A percentile compares a stretch with the other conserved stretches of the same genome.
phyloP scores from a whole-genome alignment of 257 asterid species.

The Solanum ossicruentum region DNA sequence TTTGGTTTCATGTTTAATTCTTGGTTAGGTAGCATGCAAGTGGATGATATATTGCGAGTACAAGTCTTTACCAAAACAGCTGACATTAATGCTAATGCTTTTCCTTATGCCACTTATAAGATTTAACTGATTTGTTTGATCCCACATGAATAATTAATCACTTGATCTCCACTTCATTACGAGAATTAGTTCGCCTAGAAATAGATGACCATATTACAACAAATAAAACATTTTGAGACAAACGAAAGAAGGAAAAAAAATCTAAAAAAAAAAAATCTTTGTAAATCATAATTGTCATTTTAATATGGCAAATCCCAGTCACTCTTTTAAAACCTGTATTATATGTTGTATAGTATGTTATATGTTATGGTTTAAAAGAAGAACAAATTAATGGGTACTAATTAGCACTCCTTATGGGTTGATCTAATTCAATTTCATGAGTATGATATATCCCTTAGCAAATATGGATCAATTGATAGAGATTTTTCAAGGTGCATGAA shows the following conservation, averaged over 20 bases:
- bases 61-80: neutral
- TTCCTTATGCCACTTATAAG: neutral
- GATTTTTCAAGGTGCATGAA: neutral
- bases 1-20: neutral
- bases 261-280: no score
- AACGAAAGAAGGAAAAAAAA: neutral
- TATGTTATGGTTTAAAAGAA: no score
- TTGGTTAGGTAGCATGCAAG: neutral
- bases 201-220: neutral
- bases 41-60: neutral
- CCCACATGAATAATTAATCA: neutral
- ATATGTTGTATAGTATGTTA: no score
- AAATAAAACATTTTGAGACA: neutral
- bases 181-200: no score
- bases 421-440: neutral
- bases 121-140: neutral
- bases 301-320: no score
- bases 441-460: neutral
- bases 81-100: neutral
- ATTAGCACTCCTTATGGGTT: no score
- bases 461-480: neutral
- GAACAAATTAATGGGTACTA: no score
- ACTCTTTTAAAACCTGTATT: no score
- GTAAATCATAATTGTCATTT: no score
- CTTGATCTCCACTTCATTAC: neutral